Evolutionary conservation across 2,329 filamentous ascomycete genomes (phyloP).

Genomic region (Trichoderma sp.): DNA sequence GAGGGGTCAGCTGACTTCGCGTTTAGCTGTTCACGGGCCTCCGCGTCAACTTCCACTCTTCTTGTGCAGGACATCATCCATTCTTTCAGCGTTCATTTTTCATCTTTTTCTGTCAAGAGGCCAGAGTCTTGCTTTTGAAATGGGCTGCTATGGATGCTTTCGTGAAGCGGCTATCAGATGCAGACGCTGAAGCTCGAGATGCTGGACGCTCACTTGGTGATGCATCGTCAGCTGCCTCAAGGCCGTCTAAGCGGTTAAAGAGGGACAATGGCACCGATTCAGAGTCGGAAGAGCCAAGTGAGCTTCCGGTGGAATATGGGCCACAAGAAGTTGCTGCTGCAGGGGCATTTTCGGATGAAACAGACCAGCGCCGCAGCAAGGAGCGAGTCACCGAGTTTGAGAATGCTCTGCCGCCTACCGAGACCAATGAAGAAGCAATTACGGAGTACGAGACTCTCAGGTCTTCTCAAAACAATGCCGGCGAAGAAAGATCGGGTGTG

Average conservation of each 20-base stretch:
- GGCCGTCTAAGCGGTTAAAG: constrained; percentile 35
- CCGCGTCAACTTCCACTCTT: constrained; percentile 18
- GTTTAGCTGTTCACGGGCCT: constrained; percentile 25
- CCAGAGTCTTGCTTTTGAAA: constrained; percentile 3
- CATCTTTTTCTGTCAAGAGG: background rate
- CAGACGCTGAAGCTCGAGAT: constrained; percentile 7
- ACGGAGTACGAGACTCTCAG: constrained; percentile 73
- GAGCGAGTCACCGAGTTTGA: constrained; percentile 35
- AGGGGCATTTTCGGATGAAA: background rate
- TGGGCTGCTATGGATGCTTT: constrained; percentile 39
- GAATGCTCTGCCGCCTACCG: constrained; percentile 64
- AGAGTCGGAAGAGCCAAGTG: constrained; percentile 27
- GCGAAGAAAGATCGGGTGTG: constrained; percentile 40
- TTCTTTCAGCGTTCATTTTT: background rate
- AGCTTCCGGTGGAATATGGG: background rate
- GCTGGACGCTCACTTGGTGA: background rate
- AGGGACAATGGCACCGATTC: constrained; percentile 27
- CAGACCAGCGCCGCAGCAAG: background rate
- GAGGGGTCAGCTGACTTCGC: constrained; percentile 41
- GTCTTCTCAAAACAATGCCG: constrained; percentile 47
- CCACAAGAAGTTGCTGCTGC: background rate
- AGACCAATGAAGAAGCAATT: constrained; percentile 69
- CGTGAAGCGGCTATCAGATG: constrained; percentile 32
- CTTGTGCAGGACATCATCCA: background rate
- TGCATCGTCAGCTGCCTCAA: constrained; percentile 17